Conservation (phyloP, 176 grass and related monocot species). For the Carex pumila region DNA sequence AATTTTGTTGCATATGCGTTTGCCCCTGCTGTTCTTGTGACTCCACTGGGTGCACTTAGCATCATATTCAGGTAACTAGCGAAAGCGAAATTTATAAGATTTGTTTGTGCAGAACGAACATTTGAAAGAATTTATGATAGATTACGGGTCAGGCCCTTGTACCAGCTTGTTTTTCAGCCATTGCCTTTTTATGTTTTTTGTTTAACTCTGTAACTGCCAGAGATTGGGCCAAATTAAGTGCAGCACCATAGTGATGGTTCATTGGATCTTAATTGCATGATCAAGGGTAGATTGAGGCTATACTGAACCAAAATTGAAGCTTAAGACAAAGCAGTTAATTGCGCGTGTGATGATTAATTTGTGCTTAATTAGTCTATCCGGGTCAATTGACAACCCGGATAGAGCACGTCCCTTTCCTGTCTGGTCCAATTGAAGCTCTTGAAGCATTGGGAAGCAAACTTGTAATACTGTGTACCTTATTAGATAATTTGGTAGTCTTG, state of each 20-base stretch:
- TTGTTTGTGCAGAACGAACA: not conserved
- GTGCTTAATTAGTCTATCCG: not conserved
- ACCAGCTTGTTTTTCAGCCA: not conserved
- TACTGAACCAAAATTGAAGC: not conserved
- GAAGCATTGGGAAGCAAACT: not conserved
- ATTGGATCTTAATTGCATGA: constrained; percentile 1
- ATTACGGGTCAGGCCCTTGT: not conserved
- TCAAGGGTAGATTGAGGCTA: not conserved
- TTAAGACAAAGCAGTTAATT: not conserved
- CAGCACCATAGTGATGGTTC: not conserved
- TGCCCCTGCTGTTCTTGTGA: constrained; percentile 85
- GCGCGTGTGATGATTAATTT: not conserved
- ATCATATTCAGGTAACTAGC: constrained; percentile 79
- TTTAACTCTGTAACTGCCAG: not conserved
- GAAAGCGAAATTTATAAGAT: not conserved
- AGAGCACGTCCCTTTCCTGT: not conserved
- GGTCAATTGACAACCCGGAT: not conserved
- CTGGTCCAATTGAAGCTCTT: not conserved
- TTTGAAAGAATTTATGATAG: not conserved
- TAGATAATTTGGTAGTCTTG: constrained; percentile 10
- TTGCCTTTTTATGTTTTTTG: not conserved
- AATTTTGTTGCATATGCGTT: constrained; percentile 96
- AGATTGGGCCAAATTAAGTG: not conserved
- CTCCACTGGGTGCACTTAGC: constrained; percentile 90
- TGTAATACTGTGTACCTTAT: not conserved